Evolutionary conservation across 2,329 filamentous ascomycete species (phyloP).

Genomic region (Penicillium sp.): DNA sequence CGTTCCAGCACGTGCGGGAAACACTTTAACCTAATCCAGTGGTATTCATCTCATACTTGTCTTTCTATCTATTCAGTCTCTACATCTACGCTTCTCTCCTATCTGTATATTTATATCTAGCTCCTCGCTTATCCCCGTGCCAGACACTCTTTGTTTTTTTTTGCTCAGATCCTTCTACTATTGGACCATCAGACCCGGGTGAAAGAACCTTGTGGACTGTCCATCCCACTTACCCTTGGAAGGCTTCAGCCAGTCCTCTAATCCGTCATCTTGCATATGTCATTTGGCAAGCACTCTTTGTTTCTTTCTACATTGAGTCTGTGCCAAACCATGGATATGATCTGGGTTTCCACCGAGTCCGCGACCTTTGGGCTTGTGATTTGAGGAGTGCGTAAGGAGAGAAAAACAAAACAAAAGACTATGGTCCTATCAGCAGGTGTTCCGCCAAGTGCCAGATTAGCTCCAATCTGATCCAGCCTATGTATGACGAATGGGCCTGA

Average conservation of each 20-base stretch:
- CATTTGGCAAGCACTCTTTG: neutral
- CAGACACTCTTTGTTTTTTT: neutral
- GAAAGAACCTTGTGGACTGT: slow-evolving; percentile 6
- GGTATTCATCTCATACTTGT: no score
- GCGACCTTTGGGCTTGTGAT: neutral
- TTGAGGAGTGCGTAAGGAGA: neutral
- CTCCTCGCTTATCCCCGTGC: neutral
- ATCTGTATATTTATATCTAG: neutral
- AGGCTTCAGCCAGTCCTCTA: neutral
- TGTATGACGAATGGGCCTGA: slow-evolving; percentile 13
- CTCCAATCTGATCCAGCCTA: neutral
- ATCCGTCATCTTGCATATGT: neutral
- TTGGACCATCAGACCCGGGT: neutral
- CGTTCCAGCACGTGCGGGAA: slow-evolving; percentile 21
- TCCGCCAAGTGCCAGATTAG: neutral
- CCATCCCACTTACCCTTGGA: neutral
- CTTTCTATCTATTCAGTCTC: neutral
- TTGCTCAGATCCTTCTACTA: neutral
- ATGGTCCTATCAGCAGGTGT: neutral
- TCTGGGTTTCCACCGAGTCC: neutral
- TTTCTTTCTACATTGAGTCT: neutral
- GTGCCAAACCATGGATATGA: neutral
- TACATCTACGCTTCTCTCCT: neutral
- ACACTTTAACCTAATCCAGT: slow-evolving; percentile 20
- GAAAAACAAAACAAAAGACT: neutral